A percentile compares a stretch with the other conserved stretches of the same genome.
Evolutionary conservation across 2,329 filamentous ascomycete genomes (phyloP).

Genomic region (Fusarium sulawesiense): DNA sequence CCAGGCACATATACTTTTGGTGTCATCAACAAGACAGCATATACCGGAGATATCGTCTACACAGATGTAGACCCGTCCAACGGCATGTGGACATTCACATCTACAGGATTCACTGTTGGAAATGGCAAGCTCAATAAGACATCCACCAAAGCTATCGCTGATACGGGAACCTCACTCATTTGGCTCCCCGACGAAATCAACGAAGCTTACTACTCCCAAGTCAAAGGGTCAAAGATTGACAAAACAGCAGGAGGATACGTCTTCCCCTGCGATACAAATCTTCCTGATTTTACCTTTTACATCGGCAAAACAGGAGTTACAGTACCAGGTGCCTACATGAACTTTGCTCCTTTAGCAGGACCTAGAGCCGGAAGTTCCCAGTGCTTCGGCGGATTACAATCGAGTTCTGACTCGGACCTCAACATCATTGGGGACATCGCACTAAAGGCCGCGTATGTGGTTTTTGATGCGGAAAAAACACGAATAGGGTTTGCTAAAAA

Average conservation of each 20-base stretch:
- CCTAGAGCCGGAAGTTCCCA: neutral
- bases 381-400: conserved; percentile 78
- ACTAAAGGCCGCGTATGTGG: conserved; percentile 70
- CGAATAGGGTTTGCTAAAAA: conserved; percentile 42
- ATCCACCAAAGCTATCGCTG: conserved; percentile 59
- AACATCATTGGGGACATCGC: conserved; percentile 74
- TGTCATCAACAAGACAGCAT: conserved; percentile 71
- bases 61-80: conserved; percentile 68
- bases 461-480: conserved; percentile 58
- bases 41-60: conserved; percentile 71
- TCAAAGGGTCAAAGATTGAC: conserved; percentile 57
- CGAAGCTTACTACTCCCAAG: conserved; percentile 60
- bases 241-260: conserved; percentile 58
- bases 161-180: conserved; percentile 74
- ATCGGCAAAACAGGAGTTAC: conserved; percentile 69
- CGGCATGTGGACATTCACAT: conserved; percentile 73
- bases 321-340: conserved; percentile 65
- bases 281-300: conserved; percentile 64
- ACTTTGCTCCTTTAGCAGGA: conserved; percentile 59
- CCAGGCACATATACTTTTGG: conserved; percentile 80
- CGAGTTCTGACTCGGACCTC: conserved; percentile 55
- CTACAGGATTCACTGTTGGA: conserved; percentile 37
- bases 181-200: conserved; percentile 66
- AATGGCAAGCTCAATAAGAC: conserved; percentile 41
- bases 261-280: conserved; percentile 58